Evolutionary conservation across 2,329 filamentous ascomycete genomes (phyloP), one percentile per base, ranked within the genome.

Genomic region (Leptographium radiaticola): DNA sequence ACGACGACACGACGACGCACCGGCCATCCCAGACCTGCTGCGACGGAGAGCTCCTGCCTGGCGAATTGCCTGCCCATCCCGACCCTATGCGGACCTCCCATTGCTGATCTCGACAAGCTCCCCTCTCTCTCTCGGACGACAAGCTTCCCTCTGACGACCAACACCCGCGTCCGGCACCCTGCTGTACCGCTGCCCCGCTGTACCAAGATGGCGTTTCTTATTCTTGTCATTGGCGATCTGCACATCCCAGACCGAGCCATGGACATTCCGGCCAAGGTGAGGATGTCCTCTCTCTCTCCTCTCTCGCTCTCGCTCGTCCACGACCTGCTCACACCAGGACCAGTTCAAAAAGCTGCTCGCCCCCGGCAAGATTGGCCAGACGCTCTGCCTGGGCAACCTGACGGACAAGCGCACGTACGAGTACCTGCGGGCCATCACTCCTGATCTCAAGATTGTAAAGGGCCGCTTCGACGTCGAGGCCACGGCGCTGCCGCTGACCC

Each of bases 241-340:
- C 89, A 95, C 74, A 95, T 95, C 71, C 89, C 89, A 63, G 89
- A 95, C 70, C 79, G 89, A 67, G 89, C 89, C 62, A 83, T 93
- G 59, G 89, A 95, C 69, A 90, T 95, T 64, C 89, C 89, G 56
- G 77, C 85, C 68, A 95, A 95, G 83, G 89, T 89, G 75, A 61
- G 59, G 31, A 53, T 47, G 52, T 43, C 38, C 39, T 18, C 47
- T 49, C 39, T 44, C 13, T 5, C 6, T 52, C 11, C 16, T 31
- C 13, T 5, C 6, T 52, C 11, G 13, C 18, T 18, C 47, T 18
- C 52, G 44, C 40, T 43, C 20, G 18, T 46, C 54, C 42, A 50
- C 46, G 20, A 49, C 39, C 40, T 25, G 49, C 48, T 34, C 53
- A 49, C 53, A 49, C 51, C 48, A 36, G 48, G 49, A 49, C 53